These are phyloP conservation scores for Ceratobasidium sp. DNA, from an alignment of 1,284 basidiomycete species.

Conservation along the genomic window DNA sequence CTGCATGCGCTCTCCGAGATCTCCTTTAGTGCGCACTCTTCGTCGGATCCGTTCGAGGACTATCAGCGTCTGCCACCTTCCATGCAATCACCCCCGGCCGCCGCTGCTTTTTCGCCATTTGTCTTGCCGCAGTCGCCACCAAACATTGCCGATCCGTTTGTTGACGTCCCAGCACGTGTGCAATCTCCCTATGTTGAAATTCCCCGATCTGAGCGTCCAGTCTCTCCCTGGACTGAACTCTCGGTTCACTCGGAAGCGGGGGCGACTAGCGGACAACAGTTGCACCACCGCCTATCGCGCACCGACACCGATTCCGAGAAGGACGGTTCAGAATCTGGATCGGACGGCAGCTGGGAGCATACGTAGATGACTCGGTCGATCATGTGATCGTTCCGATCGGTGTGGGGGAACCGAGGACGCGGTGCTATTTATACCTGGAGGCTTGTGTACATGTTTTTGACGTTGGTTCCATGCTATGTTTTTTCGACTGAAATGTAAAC, in stretches of 20 bases:
- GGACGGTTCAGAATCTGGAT: slow-evolving; percentile 25
- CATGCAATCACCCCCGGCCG: neutral
- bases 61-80: slow-evolving; percentile 27
- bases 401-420: neutral
- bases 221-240: slow-evolving; percentile 32
- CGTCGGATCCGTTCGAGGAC: slow-evolving; percentile 30
- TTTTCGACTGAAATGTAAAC: slow-evolving; percentile 6
- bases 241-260: slow-evolving; percentile 17
- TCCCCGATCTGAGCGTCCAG: slow-evolving; percentile 7
- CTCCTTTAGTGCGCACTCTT: slow-evolving; percentile 26
- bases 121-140: slow-evolving; percentile 24
- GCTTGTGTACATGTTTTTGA: slow-evolving; percentile 8
- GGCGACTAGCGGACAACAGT: slow-evolving; percentile 17
- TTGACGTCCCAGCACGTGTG: neutral
- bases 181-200: slow-evolving; percentile 33
- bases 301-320: slow-evolving; percentile 35
- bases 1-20: slow-evolving; percentile 30
- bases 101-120: slow-evolving; percentile 23
- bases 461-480: slow-evolving; percentile 7
- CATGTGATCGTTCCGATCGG: too few species aligned
- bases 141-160: neutral
- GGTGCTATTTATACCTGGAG: slow-evolving; percentile 27
- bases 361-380: slow-evolving; percentile 11
- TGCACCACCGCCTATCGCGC: slow-evolving; percentile 22
- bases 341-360: slow-evolving; percentile 35